Conservation (phyloP, 192 early-diverging fungal species). For the Glomus cerebriforme region DNA sequence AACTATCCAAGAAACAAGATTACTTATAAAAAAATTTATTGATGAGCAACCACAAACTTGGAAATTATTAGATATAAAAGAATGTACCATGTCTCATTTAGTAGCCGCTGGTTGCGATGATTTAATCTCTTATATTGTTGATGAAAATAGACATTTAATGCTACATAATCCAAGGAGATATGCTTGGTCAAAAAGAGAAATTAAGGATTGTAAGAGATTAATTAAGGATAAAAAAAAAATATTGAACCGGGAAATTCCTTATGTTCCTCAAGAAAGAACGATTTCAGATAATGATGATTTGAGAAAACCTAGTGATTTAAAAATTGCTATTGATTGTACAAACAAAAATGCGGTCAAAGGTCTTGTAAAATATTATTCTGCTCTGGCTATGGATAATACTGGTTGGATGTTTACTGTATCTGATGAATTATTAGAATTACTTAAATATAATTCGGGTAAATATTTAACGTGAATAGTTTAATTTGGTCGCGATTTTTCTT, state of each 20-base stretch:
- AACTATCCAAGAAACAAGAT: neutral
- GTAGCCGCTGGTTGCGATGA: neutral
- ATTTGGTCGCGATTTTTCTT: neutral
- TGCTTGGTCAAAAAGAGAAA: neutral
- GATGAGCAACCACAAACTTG: neutral
- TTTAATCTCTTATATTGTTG: neutral
- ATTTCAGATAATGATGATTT: too few relatives aligned
- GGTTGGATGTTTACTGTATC: constrained; percentile 7
- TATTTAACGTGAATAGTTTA: neutral
- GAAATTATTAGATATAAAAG: neutral
- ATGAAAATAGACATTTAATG: neutral
- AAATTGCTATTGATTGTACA: neutral
- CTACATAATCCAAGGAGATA: constrained; percentile 3
- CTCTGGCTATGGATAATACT: constrained; percentile 10
- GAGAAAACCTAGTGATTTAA: neutral
- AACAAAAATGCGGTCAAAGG: neutral
- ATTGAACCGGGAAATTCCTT: too few relatives aligned
- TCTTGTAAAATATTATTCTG: constrained; percentile 1
- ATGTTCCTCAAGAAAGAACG: too few relatives aligned
- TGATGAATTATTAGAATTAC: neutral
- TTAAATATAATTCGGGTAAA: neutral
- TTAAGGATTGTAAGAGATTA: too few relatives aligned
- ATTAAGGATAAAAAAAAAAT: too few relatives aligned
- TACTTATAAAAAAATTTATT: neutral
- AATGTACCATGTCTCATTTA: neutral